Conservation (phyloP, 1,284 basidiomycete species). For the Heterobasidion irregulare region DNA sequence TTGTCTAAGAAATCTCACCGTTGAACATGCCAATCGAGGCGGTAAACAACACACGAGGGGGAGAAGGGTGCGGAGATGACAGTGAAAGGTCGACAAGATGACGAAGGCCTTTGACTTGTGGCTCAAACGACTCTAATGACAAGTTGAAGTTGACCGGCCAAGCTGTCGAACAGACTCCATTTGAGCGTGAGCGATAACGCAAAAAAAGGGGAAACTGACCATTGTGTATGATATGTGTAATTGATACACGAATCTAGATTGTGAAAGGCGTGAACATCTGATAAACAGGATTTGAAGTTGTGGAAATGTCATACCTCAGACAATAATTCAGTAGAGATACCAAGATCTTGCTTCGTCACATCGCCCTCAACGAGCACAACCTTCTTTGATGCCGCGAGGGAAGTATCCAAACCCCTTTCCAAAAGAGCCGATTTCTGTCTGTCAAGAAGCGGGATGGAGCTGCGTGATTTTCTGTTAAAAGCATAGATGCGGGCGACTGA, state of each 20-base stretch:
- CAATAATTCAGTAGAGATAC: conserved; percentile 14
- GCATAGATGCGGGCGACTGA: conserved; percentile 19
- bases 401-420: conserved; percentile 16
- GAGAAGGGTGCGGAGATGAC: neutral
- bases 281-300: no score
- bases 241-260: neutral
- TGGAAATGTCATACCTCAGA: conserved; percentile 8
- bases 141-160: conserved; percentile 1
- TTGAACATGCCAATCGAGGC: neutral
- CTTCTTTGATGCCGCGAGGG: conserved; percentile 15
- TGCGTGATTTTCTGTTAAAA: conserved; percentile 19
- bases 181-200: neutral
- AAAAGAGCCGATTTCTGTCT: conserved; percentile 18
- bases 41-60: neutral
- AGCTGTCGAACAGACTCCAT: neutral
- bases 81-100: neutral
- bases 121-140: neutral
- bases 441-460: conserved; percentile 6
- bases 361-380: conserved; percentile 21
- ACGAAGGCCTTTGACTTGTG: neutral
- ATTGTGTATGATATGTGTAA: neutral
- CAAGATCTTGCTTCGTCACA: conserved; percentile 13
- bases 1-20: neutral
- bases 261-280: neutral
- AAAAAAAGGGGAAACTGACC: neutral